phyloP scores from a whole-genome alignment of 306 rosid species.

The Prunus armeniaca region DNA sequence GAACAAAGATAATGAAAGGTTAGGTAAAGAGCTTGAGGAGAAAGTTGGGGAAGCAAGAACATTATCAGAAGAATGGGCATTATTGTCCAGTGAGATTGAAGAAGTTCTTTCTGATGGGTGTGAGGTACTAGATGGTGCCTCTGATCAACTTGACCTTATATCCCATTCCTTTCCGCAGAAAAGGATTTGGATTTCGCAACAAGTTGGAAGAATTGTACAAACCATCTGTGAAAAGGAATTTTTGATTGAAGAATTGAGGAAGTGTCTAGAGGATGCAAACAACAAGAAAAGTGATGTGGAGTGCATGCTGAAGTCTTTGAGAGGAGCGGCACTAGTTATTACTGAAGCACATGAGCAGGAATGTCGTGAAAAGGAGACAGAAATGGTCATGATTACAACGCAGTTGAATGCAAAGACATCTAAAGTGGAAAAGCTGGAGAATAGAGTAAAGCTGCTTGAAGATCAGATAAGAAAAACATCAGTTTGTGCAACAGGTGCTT shows the following conservation, averaged over 20 bases:
- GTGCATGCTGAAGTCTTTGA: conserved; percentile 80
- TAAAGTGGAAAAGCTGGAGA: conserved; percentile 40
- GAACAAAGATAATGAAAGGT: conserved; percentile 46
- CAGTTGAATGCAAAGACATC: conserved; percentile 48
- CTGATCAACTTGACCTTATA: conserved; percentile 56
- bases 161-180: conserved; percentile 72
- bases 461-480: conserved; percentile 51
- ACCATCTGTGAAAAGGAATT: conserved; percentile 73
- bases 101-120: conserved; percentile 70
- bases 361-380: conserved; percentile 54
- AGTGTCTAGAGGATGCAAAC: conserved; percentile 85
- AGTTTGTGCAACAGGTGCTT: conserved; percentile 71
- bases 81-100: conserved; percentile 73
- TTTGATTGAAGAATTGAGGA: conserved; percentile 68
- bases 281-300: conserved; percentile 78
- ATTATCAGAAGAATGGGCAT: conserved; percentile 68
- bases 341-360: conserved; percentile 89
- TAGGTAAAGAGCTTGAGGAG: conserved; percentile 49
- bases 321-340: conserved; percentile 77
- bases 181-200: conserved; percentile 94
- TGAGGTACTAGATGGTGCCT: conserved; percentile 64
- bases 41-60: conserved; percentile 50
- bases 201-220: conserved; percentile 60
- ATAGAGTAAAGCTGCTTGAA: conserved; percentile 50
- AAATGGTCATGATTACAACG: conserved; percentile 46